phyloP scores from a whole-genome alignment of 2,329 filamentous ascomycete species.

The Xylariaceae sp. region DNA sequence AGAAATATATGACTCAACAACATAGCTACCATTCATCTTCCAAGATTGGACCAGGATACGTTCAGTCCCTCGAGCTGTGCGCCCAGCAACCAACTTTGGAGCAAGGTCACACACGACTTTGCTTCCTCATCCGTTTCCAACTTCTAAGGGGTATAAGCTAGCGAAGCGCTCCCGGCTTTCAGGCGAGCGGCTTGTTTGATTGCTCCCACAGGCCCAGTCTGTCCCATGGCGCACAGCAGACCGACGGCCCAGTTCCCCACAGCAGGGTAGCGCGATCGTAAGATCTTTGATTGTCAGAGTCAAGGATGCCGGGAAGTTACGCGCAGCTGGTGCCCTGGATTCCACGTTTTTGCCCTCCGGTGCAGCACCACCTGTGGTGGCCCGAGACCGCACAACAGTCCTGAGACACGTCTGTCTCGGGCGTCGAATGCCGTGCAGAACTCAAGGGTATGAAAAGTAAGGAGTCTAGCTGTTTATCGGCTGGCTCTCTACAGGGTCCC shows the following conservation, averaged over 20 bases:
- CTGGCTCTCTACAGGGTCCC: slow-evolving; percentile 22
- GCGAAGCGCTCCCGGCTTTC: slow-evolving; percentile 9
- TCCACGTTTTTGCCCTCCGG: slow-evolving; percentile 18
- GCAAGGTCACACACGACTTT: slow-evolving; percentile 8
- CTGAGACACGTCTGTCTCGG: slow-evolving; percentile 17
- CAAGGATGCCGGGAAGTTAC: background rate
- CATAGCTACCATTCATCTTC: background rate
- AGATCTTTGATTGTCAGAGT: slow-evolving; percentile 11
- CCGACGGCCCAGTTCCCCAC: slow-evolving; percentile 1
- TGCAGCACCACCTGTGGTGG: slow-evolving; percentile 11
- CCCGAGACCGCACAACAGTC: slow-evolving; percentile 14
- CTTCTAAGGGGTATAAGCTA: slow-evolving; percentile 11
- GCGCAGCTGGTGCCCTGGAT: slow-evolving; percentile 13
- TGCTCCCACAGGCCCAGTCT: background rate
- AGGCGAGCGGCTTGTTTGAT: slow-evolving; percentile 13
- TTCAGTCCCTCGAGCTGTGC: background rate
- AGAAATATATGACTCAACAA: background rate
- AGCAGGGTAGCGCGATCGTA: slow-evolving; percentile 13
- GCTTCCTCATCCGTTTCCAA: slow-evolving; percentile 3
- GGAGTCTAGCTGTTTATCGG: slow-evolving; percentile 8
- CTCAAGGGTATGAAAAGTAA: slow-evolving; percentile 11
- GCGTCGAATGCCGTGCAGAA: slow-evolving; percentile 10
- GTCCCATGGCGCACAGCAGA: slow-evolving; percentile 15
- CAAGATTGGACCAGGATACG: background rate
- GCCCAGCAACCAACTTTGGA: slow-evolving; percentile 1